These are phyloP conservation scores for Trichoderma reesei DNA, from an alignment of 495 filamentous ascomycete genomes.

Conservation along the genomic window DNA sequence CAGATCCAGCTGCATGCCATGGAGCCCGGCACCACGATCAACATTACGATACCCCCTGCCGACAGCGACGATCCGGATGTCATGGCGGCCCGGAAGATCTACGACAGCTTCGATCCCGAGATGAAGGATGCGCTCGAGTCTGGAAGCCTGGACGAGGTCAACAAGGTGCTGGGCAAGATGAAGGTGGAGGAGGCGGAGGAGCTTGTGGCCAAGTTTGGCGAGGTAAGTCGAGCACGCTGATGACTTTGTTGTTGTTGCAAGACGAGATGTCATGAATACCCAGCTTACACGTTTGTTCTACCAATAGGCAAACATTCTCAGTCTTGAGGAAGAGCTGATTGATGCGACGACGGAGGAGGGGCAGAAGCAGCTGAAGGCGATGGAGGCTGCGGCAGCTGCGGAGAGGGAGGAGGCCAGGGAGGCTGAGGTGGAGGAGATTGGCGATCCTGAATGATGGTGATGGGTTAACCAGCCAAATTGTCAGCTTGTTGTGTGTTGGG, in stretches of 20 bases:
- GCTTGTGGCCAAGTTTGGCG: slow-evolving; percentile 70
- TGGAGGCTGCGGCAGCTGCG: slow-evolving; percentile 44
- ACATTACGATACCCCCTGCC: slow-evolving; percentile 66
- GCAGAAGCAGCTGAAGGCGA: slow-evolving; percentile 59
- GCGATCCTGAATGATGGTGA: slow-evolving; percentile 25
- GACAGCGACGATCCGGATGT: slow-evolving; percentile 56
- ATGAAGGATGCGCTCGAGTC: slow-evolving; percentile 73
- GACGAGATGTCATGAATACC: background rate
- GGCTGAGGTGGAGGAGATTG: slow-evolving; percentile 15
- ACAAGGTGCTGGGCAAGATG: slow-evolving; percentile 89
- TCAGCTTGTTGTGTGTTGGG: background rate
- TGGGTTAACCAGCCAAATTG: background rate
- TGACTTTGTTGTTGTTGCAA: background rate
- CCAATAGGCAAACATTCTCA: slow-evolving; percentile 69
- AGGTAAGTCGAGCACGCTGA: slow-evolving; percentile 40
- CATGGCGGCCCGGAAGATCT: slow-evolving; percentile 60
- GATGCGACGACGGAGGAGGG: slow-evolving; percentile 95
- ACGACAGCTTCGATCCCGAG: slow-evolving; percentile 70
- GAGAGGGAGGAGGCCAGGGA: slow-evolving; percentile 21
- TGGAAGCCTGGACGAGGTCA: slow-evolving; percentile 85
- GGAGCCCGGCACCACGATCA: slow-evolving; percentile 86
- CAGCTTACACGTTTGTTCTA: background rate
- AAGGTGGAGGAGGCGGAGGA: slow-evolving; percentile 87
- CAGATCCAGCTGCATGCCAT: slow-evolving; percentile 97
- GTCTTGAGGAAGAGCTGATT: slow-evolving; percentile 84